Evolutionary conservation across 306 rosid species (phyloP).

Genomic region (Quercus robur): DNA sequence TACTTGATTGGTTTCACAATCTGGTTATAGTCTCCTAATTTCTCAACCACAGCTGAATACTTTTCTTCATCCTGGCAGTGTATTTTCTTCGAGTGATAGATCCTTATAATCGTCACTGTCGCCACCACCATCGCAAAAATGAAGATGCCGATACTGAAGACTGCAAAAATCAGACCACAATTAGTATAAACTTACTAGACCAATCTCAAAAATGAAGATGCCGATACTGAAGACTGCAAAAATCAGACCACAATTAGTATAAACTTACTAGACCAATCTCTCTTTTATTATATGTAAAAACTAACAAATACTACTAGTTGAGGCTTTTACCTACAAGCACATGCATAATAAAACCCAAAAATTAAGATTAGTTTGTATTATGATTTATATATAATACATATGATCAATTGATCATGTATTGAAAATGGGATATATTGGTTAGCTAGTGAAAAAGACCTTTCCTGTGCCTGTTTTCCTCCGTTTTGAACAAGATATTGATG

Average conservation of each 20-base stretch:
- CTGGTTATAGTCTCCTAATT: conserved; percentile 18
- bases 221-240: conserved; percentile 43
- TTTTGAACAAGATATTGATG: background rate
- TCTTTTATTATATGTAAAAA: background rate
- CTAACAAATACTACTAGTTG: background rate
- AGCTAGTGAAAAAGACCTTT: too few species aligned
- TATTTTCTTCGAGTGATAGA: conserved; percentile 15
- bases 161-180: conserved; percentile 32
- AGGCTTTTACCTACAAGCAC: too few species aligned
- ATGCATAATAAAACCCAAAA: too few species aligned
- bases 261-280: background rate
- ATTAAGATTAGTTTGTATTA: too few species aligned
- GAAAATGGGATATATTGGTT: too few species aligned
- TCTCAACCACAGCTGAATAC: conserved; percentile 25
- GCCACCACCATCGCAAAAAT: conserved; percentile 26
- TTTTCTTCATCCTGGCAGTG: conserved; percentile 18
- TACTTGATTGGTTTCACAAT: background rate
- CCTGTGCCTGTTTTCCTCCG: too few species aligned
- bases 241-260: background rate
- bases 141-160: conserved; percentile 25
- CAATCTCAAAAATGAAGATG: conserved; percentile 8
- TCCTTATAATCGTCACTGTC: conserved; percentile 25
- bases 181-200: background rate
- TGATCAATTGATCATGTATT: too few species aligned
- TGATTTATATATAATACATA: too few species aligned